Percentiles rank a stretch among this genome's conserved stretches.
Evolutionary conservation across 768 basidiomycete genomes (phyloP).

Genomic region (Infundibulicybe gibba): DNA sequence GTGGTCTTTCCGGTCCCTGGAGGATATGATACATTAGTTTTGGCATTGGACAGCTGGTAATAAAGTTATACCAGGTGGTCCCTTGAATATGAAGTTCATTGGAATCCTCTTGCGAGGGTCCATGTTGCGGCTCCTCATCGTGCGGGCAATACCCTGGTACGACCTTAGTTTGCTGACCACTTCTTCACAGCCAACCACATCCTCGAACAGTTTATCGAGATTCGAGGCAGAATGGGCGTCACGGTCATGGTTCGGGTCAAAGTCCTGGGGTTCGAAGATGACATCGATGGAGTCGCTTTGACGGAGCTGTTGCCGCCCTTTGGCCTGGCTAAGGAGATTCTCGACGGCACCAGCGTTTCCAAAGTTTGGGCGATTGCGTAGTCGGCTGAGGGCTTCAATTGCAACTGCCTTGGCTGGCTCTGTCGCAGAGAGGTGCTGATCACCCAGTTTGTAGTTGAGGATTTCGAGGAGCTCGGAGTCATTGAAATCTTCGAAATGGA

Average conservation of each 20-base stretch:
- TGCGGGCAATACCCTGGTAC: slow-evolving; percentile 48
- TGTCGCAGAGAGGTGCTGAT: slow-evolving; percentile 56
- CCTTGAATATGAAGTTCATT: slow-evolving; percentile 70
- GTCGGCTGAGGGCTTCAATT: slow-evolving; percentile 39
- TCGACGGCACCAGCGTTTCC: slow-evolving; percentile 67
- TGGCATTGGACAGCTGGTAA: slow-evolving; percentile 23
- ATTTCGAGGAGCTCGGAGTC: slow-evolving; percentile 48
- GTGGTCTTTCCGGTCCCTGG: slow-evolving; percentile 66
- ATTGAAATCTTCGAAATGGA: slow-evolving; percentile 65
- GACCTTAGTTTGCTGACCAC: slow-evolving; percentile 43
- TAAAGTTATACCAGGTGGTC: slow-evolving; percentile 55
- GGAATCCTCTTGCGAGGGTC: slow-evolving; percentile 53
- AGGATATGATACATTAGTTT: slow-evolving; percentile 15
- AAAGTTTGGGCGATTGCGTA: slow-evolving; percentile 53
- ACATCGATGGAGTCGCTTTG: slow-evolving; percentile 25
- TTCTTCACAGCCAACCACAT: slow-evolving; percentile 58
- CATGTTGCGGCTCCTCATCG: slow-evolving; percentile 33
- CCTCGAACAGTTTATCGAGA: slow-evolving; percentile 54
- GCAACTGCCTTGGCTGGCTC: slow-evolving; percentile 54
- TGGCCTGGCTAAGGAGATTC: slow-evolving; percentile 51
- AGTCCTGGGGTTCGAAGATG: slow-evolving; percentile 57
- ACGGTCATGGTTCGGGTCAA: slow-evolving; percentile 62
- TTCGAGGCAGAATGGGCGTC: slow-evolving; percentile 42
- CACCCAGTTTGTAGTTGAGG: slow-evolving; percentile 51
- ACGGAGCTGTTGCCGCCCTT: slow-evolving; percentile 41